Conservation (phyloP, 2,329 filamentous ascomycete genomes). For the Anthostomella pinea region DNA sequence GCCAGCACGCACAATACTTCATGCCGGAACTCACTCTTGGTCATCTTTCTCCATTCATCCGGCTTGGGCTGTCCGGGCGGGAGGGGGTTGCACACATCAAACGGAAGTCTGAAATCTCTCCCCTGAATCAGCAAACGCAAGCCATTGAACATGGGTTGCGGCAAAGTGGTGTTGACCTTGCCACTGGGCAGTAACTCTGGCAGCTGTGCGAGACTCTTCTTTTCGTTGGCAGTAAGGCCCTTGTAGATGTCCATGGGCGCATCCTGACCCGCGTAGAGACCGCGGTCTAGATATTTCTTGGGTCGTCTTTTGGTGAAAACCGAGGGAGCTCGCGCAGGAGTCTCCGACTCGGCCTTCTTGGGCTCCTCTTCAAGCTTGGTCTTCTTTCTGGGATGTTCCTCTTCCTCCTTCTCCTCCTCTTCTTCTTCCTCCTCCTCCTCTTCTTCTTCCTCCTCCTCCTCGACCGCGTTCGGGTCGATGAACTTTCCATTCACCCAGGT, state of each 20-base stretch:
- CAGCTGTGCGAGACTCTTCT: constrained; percentile 47
- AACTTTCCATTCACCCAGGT: constrained; percentile 66
- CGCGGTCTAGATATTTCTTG: constrained; percentile 79
- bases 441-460: constrained; percentile 30
- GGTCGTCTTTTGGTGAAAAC: constrained; percentile 46
- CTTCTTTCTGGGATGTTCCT: constrained; percentile 34
- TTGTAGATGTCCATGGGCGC: constrained; percentile 45
- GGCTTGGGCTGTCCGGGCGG: constrained; percentile 85
- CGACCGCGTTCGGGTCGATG: constrained; percentile 41
- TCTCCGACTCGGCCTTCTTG: constrained; percentile 35
- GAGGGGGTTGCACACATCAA: constrained; percentile 83
- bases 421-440: constrained; percentile 14
- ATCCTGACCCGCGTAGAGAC: constrained; percentile 83
- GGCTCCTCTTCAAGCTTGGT: constrained; percentile 29
- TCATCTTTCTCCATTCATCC: constrained; percentile 87
- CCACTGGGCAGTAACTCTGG: constrained; percentile 46
- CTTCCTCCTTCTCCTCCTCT: constrained; percentile 13
- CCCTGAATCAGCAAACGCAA: constrained; percentile 67
- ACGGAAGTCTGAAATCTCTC: constrained; percentile 85
- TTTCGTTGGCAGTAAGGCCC: constrained; percentile 49
- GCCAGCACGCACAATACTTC: background rate
- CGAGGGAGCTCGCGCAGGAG: no score
- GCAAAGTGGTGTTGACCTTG: constrained; percentile 58
- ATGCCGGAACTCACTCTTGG: constrained; percentile 66
- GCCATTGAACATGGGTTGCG: constrained; percentile 76